A percentile compares a stretch with the other conserved stretches of the same genome.
phyloP scores from a whole-genome alignment of 371 early-diverging fungal genomes.

The Lichtheimia ornata region DNA sequence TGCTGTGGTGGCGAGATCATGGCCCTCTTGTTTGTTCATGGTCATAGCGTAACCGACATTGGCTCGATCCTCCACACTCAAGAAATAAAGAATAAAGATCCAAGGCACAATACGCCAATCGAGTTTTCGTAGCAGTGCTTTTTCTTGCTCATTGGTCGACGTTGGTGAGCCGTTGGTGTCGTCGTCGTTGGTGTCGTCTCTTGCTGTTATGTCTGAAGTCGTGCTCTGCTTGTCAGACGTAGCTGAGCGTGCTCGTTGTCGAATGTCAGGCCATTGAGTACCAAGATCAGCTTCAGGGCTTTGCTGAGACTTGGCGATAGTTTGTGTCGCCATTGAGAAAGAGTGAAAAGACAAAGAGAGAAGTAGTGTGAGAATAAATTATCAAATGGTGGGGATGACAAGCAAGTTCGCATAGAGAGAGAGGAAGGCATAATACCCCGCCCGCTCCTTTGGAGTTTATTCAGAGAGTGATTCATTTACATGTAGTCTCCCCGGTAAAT shows the following conservation, averaged over 20 bases:
- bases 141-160: conserved; percentile 4
- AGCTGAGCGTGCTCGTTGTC: background rate
- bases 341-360: background rate
- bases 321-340: background rate
- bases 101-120: conserved; percentile 55
- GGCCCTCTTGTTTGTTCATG: conserved; percentile 44
- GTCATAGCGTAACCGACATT: conserved; percentile 57
- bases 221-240: background rate
- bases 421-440: too few species aligned
- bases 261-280: conserved; percentile 1
- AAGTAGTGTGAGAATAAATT: background rate
- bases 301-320: background rate
- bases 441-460: too few species aligned
- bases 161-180: background rate
- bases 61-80: conserved; percentile 49
- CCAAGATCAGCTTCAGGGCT: background rate
- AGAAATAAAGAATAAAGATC: conserved; percentile 51
- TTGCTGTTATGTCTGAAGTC: background rate
- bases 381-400: background rate
- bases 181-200: background rate
- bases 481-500: too few species aligned
- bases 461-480: too few species aligned
- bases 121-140: conserved; percentile 42
- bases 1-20: conserved; percentile 42
- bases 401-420: background rate